Percentiles rank a stretch among this genome's conserved stretches.
These are phyloP conservation scores for Zygoascus hellenicus DNA, from an alignment of 1,139 yeast genomes.

Conservation along the genomic window DNA sequence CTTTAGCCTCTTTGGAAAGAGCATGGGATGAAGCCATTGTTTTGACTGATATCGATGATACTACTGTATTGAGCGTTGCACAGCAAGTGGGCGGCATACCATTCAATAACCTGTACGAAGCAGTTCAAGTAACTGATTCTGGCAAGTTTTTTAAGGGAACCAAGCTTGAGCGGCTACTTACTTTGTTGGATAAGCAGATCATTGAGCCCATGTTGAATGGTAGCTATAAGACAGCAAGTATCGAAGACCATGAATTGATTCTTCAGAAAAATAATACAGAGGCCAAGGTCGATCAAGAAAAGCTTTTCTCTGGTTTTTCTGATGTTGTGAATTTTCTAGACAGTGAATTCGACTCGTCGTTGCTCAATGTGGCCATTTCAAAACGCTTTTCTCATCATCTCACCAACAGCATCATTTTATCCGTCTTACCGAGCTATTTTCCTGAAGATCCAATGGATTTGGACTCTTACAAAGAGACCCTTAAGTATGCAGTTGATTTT, in stretches of 20 bases:
- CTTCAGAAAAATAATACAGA: constrained; percentile 6
- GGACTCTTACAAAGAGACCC: constrained; percentile 17
- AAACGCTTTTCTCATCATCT: constrained; percentile 24
- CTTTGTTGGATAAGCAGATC: constrained; percentile 19
- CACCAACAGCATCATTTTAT: constrained; percentile 18
- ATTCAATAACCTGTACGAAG: constrained; percentile 18
- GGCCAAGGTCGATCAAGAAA: not conserved
- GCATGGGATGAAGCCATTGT: constrained; percentile 22
- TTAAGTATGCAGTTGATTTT: constrained; percentile 21
- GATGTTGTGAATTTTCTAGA: constrained; percentile 22
- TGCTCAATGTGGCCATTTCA: constrained; percentile 17
- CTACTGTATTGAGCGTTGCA: constrained; percentile 13
- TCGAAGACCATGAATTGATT: constrained; percentile 10
- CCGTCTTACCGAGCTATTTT: constrained; percentile 22
- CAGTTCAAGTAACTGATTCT: constrained; percentile 18
- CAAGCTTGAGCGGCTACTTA: constrained; percentile 21
- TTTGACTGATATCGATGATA: constrained; percentile 10
- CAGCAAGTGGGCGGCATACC: constrained; percentile 17
- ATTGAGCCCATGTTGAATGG: constrained; percentile 21
- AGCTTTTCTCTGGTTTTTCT: constrained; percentile 9
- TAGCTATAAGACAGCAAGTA: constrained; percentile 13
- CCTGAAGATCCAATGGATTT: constrained; percentile 22
- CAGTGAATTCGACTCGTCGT: constrained; percentile 16
- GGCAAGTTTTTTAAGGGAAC: constrained; percentile 14
- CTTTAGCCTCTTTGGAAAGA: constrained; percentile 16